phyloP scores from a whole-genome alignment of 176 grass and related monocot genomes.

The Oryza punctata region DNA sequence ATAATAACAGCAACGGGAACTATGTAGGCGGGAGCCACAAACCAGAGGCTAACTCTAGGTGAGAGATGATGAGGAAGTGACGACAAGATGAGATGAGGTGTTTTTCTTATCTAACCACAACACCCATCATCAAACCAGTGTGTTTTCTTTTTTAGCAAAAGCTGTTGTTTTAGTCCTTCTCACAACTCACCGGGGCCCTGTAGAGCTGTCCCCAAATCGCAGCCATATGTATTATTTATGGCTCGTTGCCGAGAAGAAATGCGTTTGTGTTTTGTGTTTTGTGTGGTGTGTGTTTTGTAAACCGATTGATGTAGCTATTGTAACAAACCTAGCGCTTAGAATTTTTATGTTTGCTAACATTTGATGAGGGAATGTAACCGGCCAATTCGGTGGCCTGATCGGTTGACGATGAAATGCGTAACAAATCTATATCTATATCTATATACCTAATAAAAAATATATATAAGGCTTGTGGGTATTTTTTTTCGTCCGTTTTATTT shows the following conservation, averaged over 20 bases:
- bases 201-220: conserved; percentile 54
- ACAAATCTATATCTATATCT: too few species aligned
- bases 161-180: conserved; percentile 53
- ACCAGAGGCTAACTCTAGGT: conserved; percentile 61
- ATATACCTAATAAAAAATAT: too few species aligned
- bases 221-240: conserved; percentile 70
- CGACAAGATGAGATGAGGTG: conserved; percentile 64
- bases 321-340: conserved; percentile 72
- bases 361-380: conserved; percentile 49
- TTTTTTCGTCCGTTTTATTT: too few species aligned
- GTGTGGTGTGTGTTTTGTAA: conserved; percentile 42
- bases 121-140: conserved; percentile 61
- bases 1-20: conserved; percentile 55
- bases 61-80: conserved; percentile 44
- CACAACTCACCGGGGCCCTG: conserved; percentile 54
- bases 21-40: conserved; percentile 42
- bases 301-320: conserved; percentile 60
- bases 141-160: conserved; percentile 52
- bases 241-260: conserved; percentile 49
- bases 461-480: too few species aligned
- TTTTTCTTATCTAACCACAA: conserved; percentile 66
- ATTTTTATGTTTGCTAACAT: conserved; percentile 59
- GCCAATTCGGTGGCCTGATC: conserved; percentile 42
- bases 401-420: conserved; percentile 43
- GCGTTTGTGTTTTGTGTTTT: conserved; percentile 8